Evolutionary conservation across 495 filamentous ascomycete genomes (phyloP).

Genomic region (Aspergillus saccharolyticus): DNA sequence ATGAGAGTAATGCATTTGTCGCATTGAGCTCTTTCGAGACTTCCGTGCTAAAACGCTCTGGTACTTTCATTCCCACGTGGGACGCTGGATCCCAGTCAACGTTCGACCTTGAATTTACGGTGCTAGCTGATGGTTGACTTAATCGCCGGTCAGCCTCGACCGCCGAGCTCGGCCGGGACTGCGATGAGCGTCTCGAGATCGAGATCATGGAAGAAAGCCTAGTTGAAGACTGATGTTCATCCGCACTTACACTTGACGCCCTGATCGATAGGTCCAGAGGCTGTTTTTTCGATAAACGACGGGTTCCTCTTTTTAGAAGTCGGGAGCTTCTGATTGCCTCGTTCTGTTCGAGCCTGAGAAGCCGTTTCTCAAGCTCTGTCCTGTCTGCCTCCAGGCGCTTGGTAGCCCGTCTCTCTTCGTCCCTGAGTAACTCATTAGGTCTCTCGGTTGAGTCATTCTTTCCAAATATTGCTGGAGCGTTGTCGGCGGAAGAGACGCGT

Average conservation of each 20-base stretch:
- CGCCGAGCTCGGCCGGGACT: conserved; percentile 28
- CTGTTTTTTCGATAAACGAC: conserved; percentile 38
- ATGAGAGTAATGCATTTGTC: conserved; percentile 24
- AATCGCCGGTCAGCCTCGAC: conserved; percentile 17
- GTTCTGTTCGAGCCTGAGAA: conserved; percentile 29
- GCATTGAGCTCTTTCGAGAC: conserved; percentile 31
- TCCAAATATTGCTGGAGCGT: conserved; percentile 1
- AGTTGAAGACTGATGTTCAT: conserved; percentile 25
- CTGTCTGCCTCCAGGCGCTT: conserved; percentile 36
- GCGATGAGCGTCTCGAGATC: conserved; percentile 27
- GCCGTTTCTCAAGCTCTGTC: conserved; percentile 33
- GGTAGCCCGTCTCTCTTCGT: conserved; percentile 35
- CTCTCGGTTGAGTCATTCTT: conserved; percentile 19
- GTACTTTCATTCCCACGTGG: conserved; percentile 23
- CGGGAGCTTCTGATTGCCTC: conserved; percentile 19
- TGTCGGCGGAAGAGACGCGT: neutral
- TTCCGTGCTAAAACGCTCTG: conserved; percentile 32
- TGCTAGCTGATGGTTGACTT: conserved; percentile 4
- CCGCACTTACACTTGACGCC: conserved; percentile 30
- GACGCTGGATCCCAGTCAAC: conserved; percentile 10
- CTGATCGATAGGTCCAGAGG: conserved; percentile 29
- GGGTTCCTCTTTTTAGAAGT: conserved; percentile 22
- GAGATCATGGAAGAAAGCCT: conserved; percentile 32
- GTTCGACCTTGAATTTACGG: neutral
- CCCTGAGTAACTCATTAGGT: conserved; percentile 14